phyloP scores from a whole-genome alignment of 768 basidiomycete genomes.

The Suillus variegatus region DNA sequence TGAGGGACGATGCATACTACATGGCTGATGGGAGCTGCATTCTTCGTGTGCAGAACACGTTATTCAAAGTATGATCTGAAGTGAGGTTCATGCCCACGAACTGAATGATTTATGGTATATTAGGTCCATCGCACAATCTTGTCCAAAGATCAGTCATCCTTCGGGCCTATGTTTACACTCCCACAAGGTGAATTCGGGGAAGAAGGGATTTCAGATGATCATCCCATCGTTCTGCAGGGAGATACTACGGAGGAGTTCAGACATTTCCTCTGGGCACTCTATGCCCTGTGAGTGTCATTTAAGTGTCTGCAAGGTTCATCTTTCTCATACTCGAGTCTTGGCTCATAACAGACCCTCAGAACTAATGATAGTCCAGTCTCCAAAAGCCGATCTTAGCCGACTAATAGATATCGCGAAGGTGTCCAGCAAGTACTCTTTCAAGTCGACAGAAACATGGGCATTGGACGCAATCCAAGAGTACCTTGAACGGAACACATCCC shows the following conservation, averaged over 20 bases:
- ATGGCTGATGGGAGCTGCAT: constrained; percentile 70
- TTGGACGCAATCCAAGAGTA: constrained; percentile 72
- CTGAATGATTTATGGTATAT: constrained; percentile 10
- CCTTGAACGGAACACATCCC: constrained; percentile 58
- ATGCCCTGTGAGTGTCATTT: constrained; percentile 58
- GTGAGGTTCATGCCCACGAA: not conserved
- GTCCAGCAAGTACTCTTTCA: constrained; percentile 76
- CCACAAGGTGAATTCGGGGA: constrained; percentile 52
- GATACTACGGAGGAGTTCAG: constrained; percentile 68
- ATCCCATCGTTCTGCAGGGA: constrained; percentile 63
- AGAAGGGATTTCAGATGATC: constrained; percentile 66
- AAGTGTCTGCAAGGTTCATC: not conserved
- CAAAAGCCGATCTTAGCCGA: constrained; percentile 50
- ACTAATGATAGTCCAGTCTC: constrained; percentile 47
- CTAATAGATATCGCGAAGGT: constrained; percentile 66
- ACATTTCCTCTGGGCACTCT: constrained; percentile 76
- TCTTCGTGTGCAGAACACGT: constrained; percentile 57
- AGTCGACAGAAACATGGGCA: constrained; percentile 72
- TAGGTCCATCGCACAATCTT: constrained; percentile 63
- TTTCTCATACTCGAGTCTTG: constrained; percentile 3
- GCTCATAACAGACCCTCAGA: constrained; percentile 57
- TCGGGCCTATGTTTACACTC: constrained; percentile 64
- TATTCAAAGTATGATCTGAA: constrained; percentile 63
- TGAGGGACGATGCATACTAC: constrained; percentile 58
- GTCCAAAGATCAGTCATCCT: constrained; percentile 64